Evolutionary conservation across 2,329 filamentous ascomycete species (phyloP).

Genomic region (Colletotrichum cereale): DNA sequence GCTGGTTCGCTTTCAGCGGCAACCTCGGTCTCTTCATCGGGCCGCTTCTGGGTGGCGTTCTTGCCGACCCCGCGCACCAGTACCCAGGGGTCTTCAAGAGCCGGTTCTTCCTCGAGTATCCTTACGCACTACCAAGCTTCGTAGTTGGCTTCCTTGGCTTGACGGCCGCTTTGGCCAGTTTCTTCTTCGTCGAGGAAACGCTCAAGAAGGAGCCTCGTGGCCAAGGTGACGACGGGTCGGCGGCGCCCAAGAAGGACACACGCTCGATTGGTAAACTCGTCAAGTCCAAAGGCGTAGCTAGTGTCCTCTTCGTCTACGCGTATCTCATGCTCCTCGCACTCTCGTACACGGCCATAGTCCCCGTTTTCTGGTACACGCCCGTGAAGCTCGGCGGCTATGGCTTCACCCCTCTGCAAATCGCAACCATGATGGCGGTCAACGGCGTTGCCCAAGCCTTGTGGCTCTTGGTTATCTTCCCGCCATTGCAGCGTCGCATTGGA

Average conservation of each 20-base stretch:
- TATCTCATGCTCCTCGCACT: conserved; percentile 78
- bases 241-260: neutral
- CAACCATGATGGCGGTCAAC: conserved; percentile 72
- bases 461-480: conserved; percentile 78
- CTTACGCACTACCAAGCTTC: conserved; percentile 75
- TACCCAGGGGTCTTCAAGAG: conserved; percentile 70
- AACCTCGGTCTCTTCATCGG: conserved; percentile 83
- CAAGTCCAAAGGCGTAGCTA: conserved; percentile 72
- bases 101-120: conserved; percentile 72
- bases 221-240: neutral
- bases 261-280: conserved; percentile 58
- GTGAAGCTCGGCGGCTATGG: conserved; percentile 73
- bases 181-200: conserved; percentile 74
- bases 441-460: conserved; percentile 78
- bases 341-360: conserved; percentile 77
- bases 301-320: conserved; percentile 74
- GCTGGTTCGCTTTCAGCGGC: conserved; percentile 80
- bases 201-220: conserved; percentile 49
- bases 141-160: conserved; percentile 56
- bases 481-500: conserved; percentile 73
- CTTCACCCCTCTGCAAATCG: conserved; percentile 73
- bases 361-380: conserved; percentile 77
- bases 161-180: conserved; percentile 63
- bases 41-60: conserved; percentile 75
- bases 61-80: conserved; percentile 76